Evolutionary conservation across 148 eudicot species (phyloP), one percentile per base, ranked within the genome.

Genomic region (Amaranthus palmeri): DNA sequence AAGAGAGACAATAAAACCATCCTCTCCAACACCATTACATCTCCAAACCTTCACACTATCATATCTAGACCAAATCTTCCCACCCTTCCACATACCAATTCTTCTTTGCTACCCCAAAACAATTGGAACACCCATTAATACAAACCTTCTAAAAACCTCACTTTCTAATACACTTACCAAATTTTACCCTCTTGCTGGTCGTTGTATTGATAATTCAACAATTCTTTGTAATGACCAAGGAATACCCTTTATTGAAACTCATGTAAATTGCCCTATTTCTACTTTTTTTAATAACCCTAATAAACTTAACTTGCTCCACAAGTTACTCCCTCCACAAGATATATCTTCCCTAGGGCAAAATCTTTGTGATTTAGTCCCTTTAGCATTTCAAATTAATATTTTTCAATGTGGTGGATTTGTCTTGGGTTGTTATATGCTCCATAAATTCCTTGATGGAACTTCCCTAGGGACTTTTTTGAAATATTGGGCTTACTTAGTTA

Each of bases 1-100:
- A 5, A 81, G 8, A 9, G 85, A 81, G 40, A 44, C 53, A 8
- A 83, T 88, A 73, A 85, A 71, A 63, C 92, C 92, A 70, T 80
- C 88, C 48, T 50, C 75, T 65, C 78, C 85, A 54, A 82, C 85
- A 46, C 84, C 86, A 0, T 5, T 66, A 40, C 60, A 84, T 17
- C 84, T 75, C n/a, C 49, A 74, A 71, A 74, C 70, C 58, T 79
- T 57, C 72, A 75, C 65, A 42, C 77, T 82, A 42, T 84, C 84
- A 3, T 61, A 77, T 5, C 5, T 88, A 0, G 88, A 86, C 74
- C 88, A 88, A 53, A 11, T 76, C 2, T 72, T 76, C 51, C 81
- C 85, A 5, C 68, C 70, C 1, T 41, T 43, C 2, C 76, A 69
- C 44, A 47, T 74, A 43, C 85, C 88, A 6, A 48, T 79, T 3